phyloP scores from a whole-genome alignment of 768 basidiomycete genomes.

The Boletales sp. region DNA sequence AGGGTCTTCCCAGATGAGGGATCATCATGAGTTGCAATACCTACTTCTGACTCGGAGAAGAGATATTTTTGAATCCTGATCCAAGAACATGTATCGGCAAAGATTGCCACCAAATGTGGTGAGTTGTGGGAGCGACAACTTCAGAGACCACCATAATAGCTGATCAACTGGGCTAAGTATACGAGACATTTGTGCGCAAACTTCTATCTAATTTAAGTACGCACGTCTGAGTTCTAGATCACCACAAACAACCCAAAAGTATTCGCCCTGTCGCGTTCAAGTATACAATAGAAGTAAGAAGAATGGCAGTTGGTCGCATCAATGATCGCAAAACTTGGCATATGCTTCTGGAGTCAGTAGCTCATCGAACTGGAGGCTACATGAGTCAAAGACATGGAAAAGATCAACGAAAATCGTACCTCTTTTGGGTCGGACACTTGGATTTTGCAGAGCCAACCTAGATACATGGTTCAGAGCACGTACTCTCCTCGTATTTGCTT shows the following conservation, averaged over 20 bases:
- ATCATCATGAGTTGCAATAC: no score
- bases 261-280: background rate
- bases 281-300: background rate
- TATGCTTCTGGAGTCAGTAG: slow-evolving; percentile 81
- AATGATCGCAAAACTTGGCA: slow-evolving; percentile 49
- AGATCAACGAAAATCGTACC: slow-evolving; percentile 39
- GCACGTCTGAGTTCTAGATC: slow-evolving; percentile 4
- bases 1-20: no score
- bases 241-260: background rate
- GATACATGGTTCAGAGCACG: background rate
- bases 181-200: background rate
- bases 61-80: no score
- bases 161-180: background rate
- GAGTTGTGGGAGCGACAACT: no score
- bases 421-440: slow-evolving; percentile 73
- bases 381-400: background rate
- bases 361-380: slow-evolving; percentile 51
- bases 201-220: slow-evolving; percentile 13
- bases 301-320: slow-evolving; percentile 24
- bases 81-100: no score
- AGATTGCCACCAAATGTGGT: no score
- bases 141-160: no score
- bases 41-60: no score
- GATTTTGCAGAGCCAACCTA: slow-evolving; percentile 97
- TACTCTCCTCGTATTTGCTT: background rate